These are phyloP conservation scores for Hypoxylon sp. DNA, from an alignment of 2,329 filamentous ascomycete species.

Conservation along the genomic window DNA sequence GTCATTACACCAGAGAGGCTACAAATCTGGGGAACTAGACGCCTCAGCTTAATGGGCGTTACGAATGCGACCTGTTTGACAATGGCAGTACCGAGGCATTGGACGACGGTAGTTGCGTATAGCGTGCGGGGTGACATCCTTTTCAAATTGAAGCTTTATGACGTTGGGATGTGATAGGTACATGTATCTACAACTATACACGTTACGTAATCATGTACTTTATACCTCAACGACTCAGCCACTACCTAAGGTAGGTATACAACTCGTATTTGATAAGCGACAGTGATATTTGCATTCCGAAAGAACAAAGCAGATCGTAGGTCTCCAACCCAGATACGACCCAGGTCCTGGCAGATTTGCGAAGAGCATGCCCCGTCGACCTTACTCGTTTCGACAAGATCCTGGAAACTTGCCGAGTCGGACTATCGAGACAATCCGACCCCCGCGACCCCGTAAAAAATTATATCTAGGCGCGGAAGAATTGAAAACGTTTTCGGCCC, in stretches of 20 bases:
- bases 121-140: conserved; percentile 1
- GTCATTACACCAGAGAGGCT: not conserved
- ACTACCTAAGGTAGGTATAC: too few species aligned
- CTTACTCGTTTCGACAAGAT: not conserved
- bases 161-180: too few species aligned
- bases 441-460: not conserved
- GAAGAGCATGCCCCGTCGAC: conserved; percentile 3
- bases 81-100: not conserved
- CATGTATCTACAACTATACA: too few species aligned
- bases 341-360: not conserved
- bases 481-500: conserved; percentile 4
- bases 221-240: too few species aligned
- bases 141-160: not conserved
- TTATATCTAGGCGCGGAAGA: conserved; percentile 4
- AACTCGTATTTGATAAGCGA: too few species aligned
- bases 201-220: too few species aligned
- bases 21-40: not conserved
- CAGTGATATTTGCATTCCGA: not conserved
- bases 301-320: not conserved
- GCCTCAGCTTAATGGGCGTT: not conserved
- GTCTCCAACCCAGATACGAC: not conserved
- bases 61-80: not conserved
- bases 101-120: not conserved
- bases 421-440: conserved; percentile 3
- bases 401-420: conserved; percentile 1